Conservation (phyloP, 306 rosid genomes). For the Dalbergia cultrata region DNA sequence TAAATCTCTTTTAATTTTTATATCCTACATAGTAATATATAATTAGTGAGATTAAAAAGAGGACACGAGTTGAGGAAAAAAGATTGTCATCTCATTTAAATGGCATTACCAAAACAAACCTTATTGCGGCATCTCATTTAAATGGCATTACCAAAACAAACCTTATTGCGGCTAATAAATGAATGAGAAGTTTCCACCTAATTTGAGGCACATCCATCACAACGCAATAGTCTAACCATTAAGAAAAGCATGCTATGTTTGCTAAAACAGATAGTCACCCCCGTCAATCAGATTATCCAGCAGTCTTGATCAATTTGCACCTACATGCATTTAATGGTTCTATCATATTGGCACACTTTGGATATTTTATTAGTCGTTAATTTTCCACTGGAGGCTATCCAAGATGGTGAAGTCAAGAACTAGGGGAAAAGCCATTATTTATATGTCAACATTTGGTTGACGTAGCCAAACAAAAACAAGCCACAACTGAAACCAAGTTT, state of each 20-base stretch:
- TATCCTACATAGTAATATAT: no score
- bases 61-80: no score
- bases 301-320: no score
- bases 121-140: no score
- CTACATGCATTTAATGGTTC: not conserved
- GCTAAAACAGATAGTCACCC: not conserved
- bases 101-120: no score
- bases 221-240: not conserved
- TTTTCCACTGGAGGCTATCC: not conserved
- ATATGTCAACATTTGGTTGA: not conserved
- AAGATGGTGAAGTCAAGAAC: not conserved
- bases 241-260: not conserved
- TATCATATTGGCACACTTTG: not conserved
- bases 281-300: not conserved
- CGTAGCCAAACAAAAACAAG: not conserved
- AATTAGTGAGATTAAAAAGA: no score
- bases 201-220: not conserved
- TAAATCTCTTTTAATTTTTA: no score
- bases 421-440: not conserved
- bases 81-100: no score
- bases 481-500: not conserved
- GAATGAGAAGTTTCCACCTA: no score
- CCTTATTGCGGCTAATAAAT: no score
- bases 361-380: no score
- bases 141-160: no score